Evolutionary conservation across 768 basidiomycete species (phyloP), one percentile per base, ranked within the genome.

Genomic region (Epithele typhae): DNA sequence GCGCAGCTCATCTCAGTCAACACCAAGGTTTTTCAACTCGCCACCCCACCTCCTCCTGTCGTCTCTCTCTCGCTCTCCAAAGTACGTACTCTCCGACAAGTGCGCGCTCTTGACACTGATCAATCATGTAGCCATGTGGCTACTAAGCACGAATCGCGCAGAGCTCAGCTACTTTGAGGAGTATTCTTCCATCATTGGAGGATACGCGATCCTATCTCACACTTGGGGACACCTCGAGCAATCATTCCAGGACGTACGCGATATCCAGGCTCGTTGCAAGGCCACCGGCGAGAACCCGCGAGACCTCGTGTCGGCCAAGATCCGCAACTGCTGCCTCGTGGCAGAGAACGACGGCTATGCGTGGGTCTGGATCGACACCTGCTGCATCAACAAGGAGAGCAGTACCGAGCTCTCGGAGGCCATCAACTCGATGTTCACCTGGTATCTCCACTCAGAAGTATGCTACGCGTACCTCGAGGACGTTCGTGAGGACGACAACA

Each of bases 341-440:
- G 39, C 39, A 15, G 23, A 24, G n/a, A 10, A 9, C 14, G 23
- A 40, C 22, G 39, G 39, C 24, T 25, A 23, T 25, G 27, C 24
- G 15, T 43, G 41, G 41, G 23, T 34, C 11, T 43, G 41, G 41
- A 33, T 34, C n/a, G 41, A 43, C 19, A 43, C 41, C 12, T 43
- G 41, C 41, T 43, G 41, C 27, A 43, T 43, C 40, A 34, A 43
- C 41, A 43, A 43, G 41, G 19, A 15, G 9, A 43, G 41, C 41
- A 43, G 41, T 24, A n/a, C 41, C 25, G 41, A 43, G 30, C 41
- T 43, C 41, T 32, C 27, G 23, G 41, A 43, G 24, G 41, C 41
- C 3, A 40, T 40, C 39, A 40, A 40, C 39, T 40, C 39, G 22
- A 40, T 40, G 39, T 40, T 12, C 12, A 15, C 25, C 18, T 39